Evolutionary conservation across 1,284 basidiomycete genomes (phyloP).

Genomic region (Agaricales sp.): DNA sequence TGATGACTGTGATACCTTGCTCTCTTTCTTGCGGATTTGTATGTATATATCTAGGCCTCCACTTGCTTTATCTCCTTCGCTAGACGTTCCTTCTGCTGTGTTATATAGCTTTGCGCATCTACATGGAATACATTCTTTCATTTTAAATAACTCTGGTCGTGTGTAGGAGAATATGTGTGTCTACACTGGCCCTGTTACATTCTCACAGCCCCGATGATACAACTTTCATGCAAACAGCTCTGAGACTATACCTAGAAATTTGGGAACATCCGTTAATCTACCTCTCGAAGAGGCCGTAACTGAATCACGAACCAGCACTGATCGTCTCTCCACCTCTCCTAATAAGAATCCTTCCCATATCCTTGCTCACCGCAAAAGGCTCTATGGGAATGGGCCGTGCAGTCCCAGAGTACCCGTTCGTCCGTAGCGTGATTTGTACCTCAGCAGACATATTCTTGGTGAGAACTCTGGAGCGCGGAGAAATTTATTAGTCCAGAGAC

Average conservation of each 20-base stretch:
- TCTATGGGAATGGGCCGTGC: constrained; percentile 74
- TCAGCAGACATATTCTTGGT: constrained; percentile 78
- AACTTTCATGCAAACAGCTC: constrained; percentile 26
- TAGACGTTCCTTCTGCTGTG: constrained; percentile 7
- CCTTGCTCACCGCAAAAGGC: constrained; percentile 84
- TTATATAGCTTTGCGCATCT: too few species aligned
- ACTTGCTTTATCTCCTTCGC: background rate
- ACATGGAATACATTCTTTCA: too few species aligned
- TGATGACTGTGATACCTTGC: background rate
- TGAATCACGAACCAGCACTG: constrained; percentile 60
- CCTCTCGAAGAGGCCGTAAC: background rate
- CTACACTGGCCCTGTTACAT: background rate
- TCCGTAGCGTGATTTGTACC: constrained; percentile 72
- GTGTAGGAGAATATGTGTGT: too few species aligned
- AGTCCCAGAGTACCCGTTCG: constrained; percentile 32
- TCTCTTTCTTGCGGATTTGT: background rate
- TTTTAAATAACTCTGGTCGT: too few species aligned
- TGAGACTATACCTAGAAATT: constrained; percentile 28
- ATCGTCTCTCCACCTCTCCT: constrained; percentile 90
- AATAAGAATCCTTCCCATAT: constrained; percentile 90
- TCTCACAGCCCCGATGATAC: background rate
- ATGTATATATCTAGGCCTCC: background rate
- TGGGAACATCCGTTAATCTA: constrained; percentile 1
- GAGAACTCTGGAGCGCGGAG: constrained; percentile 50
- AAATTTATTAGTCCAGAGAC: background rate